phyloP scores from a whole-genome alignment of 345 rosid species.

The Boechera retrofracta region DNA sequence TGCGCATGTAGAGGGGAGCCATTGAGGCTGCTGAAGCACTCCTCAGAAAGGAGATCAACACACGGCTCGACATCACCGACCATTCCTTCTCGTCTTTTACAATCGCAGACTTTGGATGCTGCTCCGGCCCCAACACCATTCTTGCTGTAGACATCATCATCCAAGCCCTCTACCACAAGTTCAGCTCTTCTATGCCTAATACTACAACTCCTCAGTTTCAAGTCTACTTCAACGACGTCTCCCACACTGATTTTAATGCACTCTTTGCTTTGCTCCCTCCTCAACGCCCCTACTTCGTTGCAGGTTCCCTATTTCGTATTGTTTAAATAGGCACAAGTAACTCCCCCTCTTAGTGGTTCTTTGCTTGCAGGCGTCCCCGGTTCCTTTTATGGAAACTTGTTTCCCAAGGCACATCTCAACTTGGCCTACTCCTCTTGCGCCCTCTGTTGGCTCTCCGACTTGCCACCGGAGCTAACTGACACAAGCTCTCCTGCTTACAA shows the following conservation, averaged over 20 bases:
- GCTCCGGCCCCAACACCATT: conserved; percentile 58
- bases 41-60: conserved; percentile 28
- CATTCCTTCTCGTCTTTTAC: conserved; percentile 10
- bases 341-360: background rate
- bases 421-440: conserved; percentile 48
- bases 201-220: conserved; percentile 42
- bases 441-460: conserved; percentile 48
- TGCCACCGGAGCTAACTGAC: conserved; percentile 43
- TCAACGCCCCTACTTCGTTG: conserved; percentile 36
- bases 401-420: conserved; percentile 46
- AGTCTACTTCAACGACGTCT: conserved; percentile 57
- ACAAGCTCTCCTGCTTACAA: conserved; percentile 50
- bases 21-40: conserved; percentile 43
- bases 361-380: conserved; percentile 47
- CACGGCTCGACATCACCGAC: conserved; percentile 21
- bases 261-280: conserved; percentile 50
- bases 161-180: conserved; percentile 37
- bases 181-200: background rate
- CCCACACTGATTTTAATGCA: conserved; percentile 56
- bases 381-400: conserved; percentile 48
- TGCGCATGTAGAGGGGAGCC: conserved; percentile 40
- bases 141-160: conserved; percentile 46
- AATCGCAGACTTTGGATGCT: conserved; percentile 48
- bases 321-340: background rate
- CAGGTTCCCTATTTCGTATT: conserved; percentile 20